Conservation (phyloP, 306 rosid genomes). For the Prinsepia uniflora region DNA sequence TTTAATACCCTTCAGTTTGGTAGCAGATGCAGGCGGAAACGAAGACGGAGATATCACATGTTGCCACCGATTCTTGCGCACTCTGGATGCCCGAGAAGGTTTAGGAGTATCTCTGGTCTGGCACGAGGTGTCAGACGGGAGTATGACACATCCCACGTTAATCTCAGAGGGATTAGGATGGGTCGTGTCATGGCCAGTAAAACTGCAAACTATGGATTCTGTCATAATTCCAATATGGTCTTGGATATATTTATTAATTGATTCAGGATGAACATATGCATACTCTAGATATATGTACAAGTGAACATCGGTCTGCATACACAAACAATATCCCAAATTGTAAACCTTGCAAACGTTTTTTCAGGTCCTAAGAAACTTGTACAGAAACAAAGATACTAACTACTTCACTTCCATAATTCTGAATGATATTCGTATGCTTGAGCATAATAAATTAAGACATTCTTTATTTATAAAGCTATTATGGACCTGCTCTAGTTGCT, state of each 20-base stretch:
- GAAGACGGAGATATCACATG: too few species aligned
- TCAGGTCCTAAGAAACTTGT: not conserved
- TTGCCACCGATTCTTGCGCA: too few species aligned
- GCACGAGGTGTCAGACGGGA: too few species aligned
- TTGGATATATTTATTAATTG: slow-evolving; percentile 65
- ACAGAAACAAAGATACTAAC: slow-evolving; percentile 44
- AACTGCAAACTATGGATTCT: slow-evolving; percentile 75
- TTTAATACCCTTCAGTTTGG: too few species aligned
- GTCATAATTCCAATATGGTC: slow-evolving; percentile 70
- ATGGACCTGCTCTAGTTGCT: slow-evolving; percentile 84
- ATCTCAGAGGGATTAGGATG: too few species aligned
- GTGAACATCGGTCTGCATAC: slow-evolving; percentile 60
- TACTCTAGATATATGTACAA: slow-evolving; percentile 81
- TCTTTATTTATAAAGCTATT: not conserved
- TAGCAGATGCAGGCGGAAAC: too few species aligned
- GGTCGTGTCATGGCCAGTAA: slow-evolving; percentile 77
- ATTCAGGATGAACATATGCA: slow-evolving; percentile 75
- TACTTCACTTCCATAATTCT: slow-evolving; percentile 74
- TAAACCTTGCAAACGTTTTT: not conserved
- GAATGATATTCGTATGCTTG: too few species aligned
- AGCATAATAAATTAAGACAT: slow-evolving; percentile 2
- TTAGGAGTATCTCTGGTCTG: too few species aligned
- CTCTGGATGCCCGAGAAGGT: too few species aligned
- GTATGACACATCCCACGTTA: too few species aligned
- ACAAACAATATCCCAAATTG: not conserved